Evolutionary conservation across 495 filamentous ascomycete genomes (phyloP).

Genomic region (Cercophora newfieldiana): DNA sequence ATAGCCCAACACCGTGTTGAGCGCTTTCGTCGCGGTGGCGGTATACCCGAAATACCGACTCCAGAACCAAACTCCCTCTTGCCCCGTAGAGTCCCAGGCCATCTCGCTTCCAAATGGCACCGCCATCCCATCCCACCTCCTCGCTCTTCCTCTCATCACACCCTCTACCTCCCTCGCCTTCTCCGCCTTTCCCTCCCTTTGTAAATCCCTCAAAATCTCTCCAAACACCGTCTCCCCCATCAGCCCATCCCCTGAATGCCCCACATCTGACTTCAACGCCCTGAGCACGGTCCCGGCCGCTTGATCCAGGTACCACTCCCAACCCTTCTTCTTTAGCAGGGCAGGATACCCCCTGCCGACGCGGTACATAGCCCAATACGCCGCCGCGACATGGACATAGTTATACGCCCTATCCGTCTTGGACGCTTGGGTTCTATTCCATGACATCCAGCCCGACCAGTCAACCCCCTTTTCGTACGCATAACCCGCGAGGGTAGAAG

Average conservation of each 20-base stretch:
- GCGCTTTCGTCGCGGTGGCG: slow-evolving; percentile 43
- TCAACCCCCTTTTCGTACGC: slow-evolving; percentile 3
- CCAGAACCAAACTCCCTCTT: slow-evolving; percentile 59
- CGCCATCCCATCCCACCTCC: slow-evolving; percentile 41
- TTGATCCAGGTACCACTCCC: slow-evolving; percentile 52
- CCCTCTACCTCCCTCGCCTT: slow-evolving; percentile 14
- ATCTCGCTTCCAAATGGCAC: slow-evolving; percentile 57
- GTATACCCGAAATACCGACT: slow-evolving; percentile 47
- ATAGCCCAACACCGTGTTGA: slow-evolving; percentile 52
- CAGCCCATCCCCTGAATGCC: slow-evolving; percentile 43
- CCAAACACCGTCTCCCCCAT: slow-evolving; percentile 57
- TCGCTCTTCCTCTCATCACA: slow-evolving; percentile 44
- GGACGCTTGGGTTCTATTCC: slow-evolving; percentile 30
- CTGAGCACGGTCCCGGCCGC: slow-evolving; percentile 41
- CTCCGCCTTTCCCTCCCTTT: slow-evolving; percentile 37
- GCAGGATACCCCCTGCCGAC: slow-evolving; percentile 44
- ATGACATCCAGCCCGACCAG: neutral
- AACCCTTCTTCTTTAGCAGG: slow-evolving; percentile 36
- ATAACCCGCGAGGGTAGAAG: slow-evolving; percentile 34
- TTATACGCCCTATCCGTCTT: slow-evolving; percentile 50
- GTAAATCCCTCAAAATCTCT: slow-evolving; percentile 47
- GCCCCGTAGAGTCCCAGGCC: slow-evolving; percentile 58
- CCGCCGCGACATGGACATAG: slow-evolving; percentile 52
- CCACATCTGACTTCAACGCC: slow-evolving; percentile 23
- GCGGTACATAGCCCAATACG: slow-evolving; percentile 54